phyloP scores from a whole-genome alignment of 768 basidiomycete genomes.

The Xerocomellus amylosporus region DNA sequence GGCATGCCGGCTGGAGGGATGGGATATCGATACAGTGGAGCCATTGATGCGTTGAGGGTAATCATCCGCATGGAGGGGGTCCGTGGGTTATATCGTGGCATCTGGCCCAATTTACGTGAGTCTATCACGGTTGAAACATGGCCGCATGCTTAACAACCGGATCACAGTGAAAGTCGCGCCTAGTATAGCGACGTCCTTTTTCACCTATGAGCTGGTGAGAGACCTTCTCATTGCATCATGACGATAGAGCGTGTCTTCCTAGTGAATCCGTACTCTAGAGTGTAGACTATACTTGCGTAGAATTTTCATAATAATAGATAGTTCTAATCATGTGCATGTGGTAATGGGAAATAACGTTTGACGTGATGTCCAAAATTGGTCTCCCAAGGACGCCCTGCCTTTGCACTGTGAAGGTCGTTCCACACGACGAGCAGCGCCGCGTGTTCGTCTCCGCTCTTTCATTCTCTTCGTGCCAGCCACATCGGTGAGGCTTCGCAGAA shows the following conservation, averaged over 20 bases:
- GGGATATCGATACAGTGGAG: conserved; percentile 72
- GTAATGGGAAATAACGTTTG: conserved; percentile 6
- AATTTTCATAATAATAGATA: conserved; percentile 2
- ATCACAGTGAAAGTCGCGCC: conserved; percentile 82
- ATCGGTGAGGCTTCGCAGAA: conserved; percentile 5
- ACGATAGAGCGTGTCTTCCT: not conserved
- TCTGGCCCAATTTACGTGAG: conserved; percentile 88
- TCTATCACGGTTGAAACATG: conserved; percentile 6
- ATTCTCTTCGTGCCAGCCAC: conserved; percentile 5
- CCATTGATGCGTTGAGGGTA: conserved; percentile 68
- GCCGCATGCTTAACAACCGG: conserved; percentile 8
- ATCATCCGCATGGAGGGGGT: conserved; percentile 76
- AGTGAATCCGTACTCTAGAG: not conserved
- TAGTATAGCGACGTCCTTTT: conserved; percentile 84
- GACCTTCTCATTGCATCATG: conserved; percentile 41
- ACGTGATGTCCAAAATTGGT: conserved; percentile 9
- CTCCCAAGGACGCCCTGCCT: not conserved
- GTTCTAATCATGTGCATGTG: conserved; percentile 7
- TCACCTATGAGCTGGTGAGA: conserved; percentile 73
- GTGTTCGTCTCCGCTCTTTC: conserved; percentile 17
- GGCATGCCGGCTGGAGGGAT: conserved; percentile 65
- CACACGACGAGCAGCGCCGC: conserved; percentile 18
- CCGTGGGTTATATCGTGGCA: conserved; percentile 74
- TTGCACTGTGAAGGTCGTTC: conserved; percentile 5
- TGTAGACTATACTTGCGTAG: not conserved